These are phyloP conservation scores for Gynochthodes officinalis DNA, from an alignment of 257 asterid genomes.

Conservation along the genomic window DNA sequence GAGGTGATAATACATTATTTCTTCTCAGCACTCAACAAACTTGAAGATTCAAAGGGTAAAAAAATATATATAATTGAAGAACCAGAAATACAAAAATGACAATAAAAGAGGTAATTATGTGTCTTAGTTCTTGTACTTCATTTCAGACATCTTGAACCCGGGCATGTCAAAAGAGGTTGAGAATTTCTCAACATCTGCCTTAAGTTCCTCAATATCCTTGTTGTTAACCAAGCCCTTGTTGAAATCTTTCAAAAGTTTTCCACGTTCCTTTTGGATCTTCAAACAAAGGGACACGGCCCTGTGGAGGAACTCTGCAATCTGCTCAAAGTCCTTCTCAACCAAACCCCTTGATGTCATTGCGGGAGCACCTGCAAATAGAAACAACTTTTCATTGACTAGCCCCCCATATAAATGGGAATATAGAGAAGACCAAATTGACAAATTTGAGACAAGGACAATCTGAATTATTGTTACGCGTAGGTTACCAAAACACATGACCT, in stretches of 20 bases:
- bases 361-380: constrained; percentile 62
- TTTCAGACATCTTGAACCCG: constrained; percentile 82
- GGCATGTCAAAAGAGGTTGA: constrained; percentile 87
- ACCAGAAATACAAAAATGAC: not conserved
- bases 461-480: not conserved
- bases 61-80: not conserved
- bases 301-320: constrained; percentile 92
- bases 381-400: not conserved
- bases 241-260: constrained; percentile 91
- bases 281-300: constrained; percentile 72
- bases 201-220: constrained; percentile 85
- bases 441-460: not conserved
- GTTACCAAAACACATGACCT: not conserved
- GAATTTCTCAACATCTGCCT: constrained; percentile 89
- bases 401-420: not conserved
- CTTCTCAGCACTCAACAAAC: not conserved
- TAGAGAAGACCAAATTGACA: not conserved
- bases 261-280: constrained; percentile 84
- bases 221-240: constrained; percentile 85
- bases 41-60: not conserved
- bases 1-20: not conserved
- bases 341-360: constrained; percentile 98
- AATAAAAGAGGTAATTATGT: not conserved
- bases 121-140: constrained; percentile 76
- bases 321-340: constrained; percentile 93